Base-by-base conservation (phyloP, 768 basidiomycete species). In the Coprinellus micaceus region DNA sequence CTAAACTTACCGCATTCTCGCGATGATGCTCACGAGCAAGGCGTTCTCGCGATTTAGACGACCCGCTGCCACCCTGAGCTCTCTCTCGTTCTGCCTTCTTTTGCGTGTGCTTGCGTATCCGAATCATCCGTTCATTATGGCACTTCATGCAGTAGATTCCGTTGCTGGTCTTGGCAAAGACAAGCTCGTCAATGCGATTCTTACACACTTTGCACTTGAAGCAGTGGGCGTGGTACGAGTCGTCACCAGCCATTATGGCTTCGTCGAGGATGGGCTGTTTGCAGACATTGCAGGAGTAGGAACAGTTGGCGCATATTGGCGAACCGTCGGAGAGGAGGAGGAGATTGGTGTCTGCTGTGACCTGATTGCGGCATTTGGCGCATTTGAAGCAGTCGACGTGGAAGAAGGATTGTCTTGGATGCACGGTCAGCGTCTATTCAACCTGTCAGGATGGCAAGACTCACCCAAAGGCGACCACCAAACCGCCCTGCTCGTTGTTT, bases 81-180 rank as follows among this genome's bases (percentile, higher is more conserved):
- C 69, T 71, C 57, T 86, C 84, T 63, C 78, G 77, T 67, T 90
- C 85, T 22, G 87, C 84, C 66, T 91, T 86, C 69, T 89, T 91
- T 72, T 98, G 94, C 2, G 90, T 88, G 69, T 98, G 92, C 58
- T 89, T 85, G 61, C 94, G 76, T 60, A 94, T 94, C 63, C 91
- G 86, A 33, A 92, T 93, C 74, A 98, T 97, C 59, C 97, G 90
- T 58, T 98, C 93, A 71, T 94, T 98, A 67, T 99, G 97, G 65
- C 97, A 99, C 48, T 86, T 82, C 97, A 96, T 98, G 69, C 97
- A 99, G 68, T 98, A 98, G 55, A 98, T 98, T 53, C 97, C 97
- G 65, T 97, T 92, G 58, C 86, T 91, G 0, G 97, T 98, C 77
- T 98, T 98, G 57, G 97, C 97, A 61, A 98, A 99, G 55, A 98